Percentiles rank a stretch among this genome's conserved stretches.
phyloP scores from a whole-genome alignment of 73 alveolate species.

The Effrenium voratum region DNA sequence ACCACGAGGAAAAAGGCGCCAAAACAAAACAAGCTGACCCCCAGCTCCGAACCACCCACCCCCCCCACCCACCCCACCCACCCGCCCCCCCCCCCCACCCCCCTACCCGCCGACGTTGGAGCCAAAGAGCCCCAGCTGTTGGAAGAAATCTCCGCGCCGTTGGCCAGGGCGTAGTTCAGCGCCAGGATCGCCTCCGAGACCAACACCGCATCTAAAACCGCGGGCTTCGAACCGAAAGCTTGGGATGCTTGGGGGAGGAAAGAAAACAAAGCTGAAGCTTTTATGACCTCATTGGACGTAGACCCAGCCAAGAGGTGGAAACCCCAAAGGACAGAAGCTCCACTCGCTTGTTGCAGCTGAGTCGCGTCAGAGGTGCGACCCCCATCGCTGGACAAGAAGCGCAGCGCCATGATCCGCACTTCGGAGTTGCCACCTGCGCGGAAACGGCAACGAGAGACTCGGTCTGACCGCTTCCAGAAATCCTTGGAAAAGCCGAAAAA shows the following conservation, averaged over 20 bases:
- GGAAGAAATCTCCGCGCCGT: slow-evolving; percentile 77
- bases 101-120: too few species aligned
- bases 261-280: not conserved
- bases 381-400: slow-evolving; percentile 83
- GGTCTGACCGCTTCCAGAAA: too few species aligned
- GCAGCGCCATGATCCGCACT: slow-evolving; percentile 73
- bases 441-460: too few species aligned
- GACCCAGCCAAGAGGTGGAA: not conserved
- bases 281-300: not conserved
- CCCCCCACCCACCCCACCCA: too few species aligned
- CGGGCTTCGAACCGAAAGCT: not conserved
- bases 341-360: too few species aligned
- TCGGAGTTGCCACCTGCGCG: slow-evolving; percentile 28
- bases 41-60: too few species aligned
- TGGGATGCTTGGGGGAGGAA: not conserved
- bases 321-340: slow-evolving; percentile 41
- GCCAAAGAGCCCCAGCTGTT: slow-evolving; percentile 94
- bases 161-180: not conserved
- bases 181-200: not conserved
- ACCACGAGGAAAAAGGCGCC: too few species aligned
- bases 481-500: not conserved
- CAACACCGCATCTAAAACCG: not conserved
- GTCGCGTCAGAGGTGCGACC: slow-evolving; percentile 84
- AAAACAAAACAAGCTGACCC: too few species aligned
- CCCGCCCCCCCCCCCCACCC: too few species aligned